Conservation (phyloP, 768 basidiomycete genomes). For the Boletales sp. region DNA sequence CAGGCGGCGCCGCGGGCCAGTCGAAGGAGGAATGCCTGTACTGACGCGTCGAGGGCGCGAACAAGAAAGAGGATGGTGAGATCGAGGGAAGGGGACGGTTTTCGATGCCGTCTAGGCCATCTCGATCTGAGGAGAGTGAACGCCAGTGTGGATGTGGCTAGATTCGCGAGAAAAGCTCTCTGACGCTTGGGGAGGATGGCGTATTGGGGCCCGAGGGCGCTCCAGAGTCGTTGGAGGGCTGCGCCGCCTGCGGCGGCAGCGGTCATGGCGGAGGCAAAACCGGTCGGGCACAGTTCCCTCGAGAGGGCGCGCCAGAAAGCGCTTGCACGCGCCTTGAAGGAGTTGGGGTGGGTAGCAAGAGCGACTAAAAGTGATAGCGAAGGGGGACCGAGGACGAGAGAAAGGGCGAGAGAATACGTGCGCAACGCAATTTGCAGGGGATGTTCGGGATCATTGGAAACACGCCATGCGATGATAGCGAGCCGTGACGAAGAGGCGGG, state of each 20-base stretch:
- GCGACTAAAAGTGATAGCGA: conserved; percentile 51
- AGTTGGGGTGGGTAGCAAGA: conserved; percentile 21
- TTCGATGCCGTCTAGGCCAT: conserved; percentile 14
- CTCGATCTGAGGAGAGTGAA: conserved; percentile 56
- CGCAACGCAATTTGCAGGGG: conserved; percentile 58
- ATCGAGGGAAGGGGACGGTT: conserved; percentile 49
- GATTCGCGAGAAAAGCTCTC: conserved; percentile 57
- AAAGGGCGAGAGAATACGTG: conserved; percentile 64
- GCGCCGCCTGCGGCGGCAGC: conserved; percentile 62
- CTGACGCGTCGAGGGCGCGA: conserved; percentile 60
- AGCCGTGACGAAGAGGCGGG: background rate
- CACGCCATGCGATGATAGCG: background rate
- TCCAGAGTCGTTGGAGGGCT: conserved; percentile 47
- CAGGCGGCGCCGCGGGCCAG: conserved; percentile 6
- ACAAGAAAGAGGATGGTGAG: conserved; percentile 66
- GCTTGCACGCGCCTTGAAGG: conserved; percentile 16
- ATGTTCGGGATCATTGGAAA: conserved; percentile 40
- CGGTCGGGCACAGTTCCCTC: conserved; percentile 56
- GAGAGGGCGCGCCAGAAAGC: conserved; percentile 37
- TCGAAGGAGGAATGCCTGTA: conserved; percentile 49
- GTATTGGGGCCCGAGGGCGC: conserved; percentile 11
- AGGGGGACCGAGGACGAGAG: conserved; percentile 63
- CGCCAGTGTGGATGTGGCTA: conserved; percentile 53
- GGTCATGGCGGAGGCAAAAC: conserved; percentile 70
- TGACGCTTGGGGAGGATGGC: conserved; percentile 38